Percentiles rank a stretch among this genome's conserved stretches.
phyloP scores from a whole-genome alignment of 1,139 yeast genomes.

The Candida albicans region DNA sequence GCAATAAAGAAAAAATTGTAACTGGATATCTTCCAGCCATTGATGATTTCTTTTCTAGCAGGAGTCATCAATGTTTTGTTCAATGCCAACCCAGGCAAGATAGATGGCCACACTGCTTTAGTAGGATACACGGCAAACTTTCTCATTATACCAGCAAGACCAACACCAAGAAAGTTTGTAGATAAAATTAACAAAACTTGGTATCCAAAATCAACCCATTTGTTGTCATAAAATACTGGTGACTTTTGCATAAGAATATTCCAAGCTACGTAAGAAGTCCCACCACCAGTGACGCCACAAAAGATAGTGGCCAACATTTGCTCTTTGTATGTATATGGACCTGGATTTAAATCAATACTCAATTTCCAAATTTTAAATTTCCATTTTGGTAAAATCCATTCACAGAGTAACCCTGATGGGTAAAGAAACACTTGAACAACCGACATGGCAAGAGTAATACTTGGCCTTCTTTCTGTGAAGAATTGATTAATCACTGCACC shows the following conservation, averaged over 20 bases:
- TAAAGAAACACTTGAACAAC: conserved; percentile 59
- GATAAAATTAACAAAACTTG: conserved; percentile 49
- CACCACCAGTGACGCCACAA: conserved; percentile 34
- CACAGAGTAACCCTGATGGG: conserved; percentile 51
- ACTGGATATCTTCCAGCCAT: conserved; percentile 54
- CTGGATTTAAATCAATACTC: conserved; percentile 49
- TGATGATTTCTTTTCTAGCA: conserved; percentile 39
- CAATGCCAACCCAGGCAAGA: conserved; percentile 53
- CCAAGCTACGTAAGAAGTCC: conserved; percentile 23
- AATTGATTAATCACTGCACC: conserved; percentile 61
- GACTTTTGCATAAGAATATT: conserved; percentile 20
- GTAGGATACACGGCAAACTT: conserved; percentile 55
- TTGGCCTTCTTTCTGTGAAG: conserved; percentile 56
- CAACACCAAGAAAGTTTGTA: conserved; percentile 59
- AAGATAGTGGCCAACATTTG: conserved; percentile 50
- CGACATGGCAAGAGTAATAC: conserved; percentile 42
- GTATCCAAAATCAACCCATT: conserved; percentile 51
- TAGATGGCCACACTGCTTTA: conserved; percentile 54
- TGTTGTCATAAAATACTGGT: conserved; percentile 34
- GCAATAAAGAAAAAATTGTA: conserved; percentile 46
- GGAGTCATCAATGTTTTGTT: conserved; percentile 48
- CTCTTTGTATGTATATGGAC: conserved; percentile 65
- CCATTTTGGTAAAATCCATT: conserved; percentile 46
- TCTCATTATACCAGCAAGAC: conserved; percentile 59
- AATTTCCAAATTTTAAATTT: conserved; percentile 38